phyloP scores from a whole-genome alignment of 148 eudicot species.

The Rhododendron molle region DNA sequence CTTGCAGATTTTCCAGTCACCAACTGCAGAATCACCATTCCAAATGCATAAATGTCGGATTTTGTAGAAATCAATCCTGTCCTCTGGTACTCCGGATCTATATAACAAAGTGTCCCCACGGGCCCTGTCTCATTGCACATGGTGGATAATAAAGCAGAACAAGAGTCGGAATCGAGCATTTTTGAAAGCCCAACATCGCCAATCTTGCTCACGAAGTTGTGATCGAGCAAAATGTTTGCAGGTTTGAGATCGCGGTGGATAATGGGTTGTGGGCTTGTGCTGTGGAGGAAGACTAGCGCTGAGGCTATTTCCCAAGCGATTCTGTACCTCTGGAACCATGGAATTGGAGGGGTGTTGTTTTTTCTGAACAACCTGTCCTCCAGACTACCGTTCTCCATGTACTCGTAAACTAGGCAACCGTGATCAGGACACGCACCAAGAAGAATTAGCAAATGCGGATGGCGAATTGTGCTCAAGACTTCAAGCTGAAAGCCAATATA shows the following conservation, averaged over 20 bases:
- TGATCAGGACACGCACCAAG: constrained; percentile 76
- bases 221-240: constrained; percentile 83
- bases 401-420: constrained; percentile 81
- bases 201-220: constrained; percentile 76
- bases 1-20: constrained; percentile 68
- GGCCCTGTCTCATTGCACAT: constrained; percentile 60
- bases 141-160: constrained; percentile 22
- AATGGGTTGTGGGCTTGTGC: constrained; percentile 61
- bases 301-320: constrained; percentile 91
- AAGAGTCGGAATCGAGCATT: constrained; percentile 41
- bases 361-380: constrained; percentile 59
- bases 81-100: constrained; percentile 91
- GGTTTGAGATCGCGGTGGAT: constrained; percentile 82
- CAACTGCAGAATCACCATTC: constrained; percentile 68
- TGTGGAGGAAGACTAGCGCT: constrained; percentile 80
- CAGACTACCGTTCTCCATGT: constrained; percentile 83
- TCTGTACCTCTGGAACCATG: constrained; percentile 76
- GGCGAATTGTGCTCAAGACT: constrained; percentile 64
- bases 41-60: constrained; percentile 84
- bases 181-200: constrained; percentile 88
- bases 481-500: constrained; percentile 52
- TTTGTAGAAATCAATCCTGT: constrained; percentile 52
- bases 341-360: constrained; percentile 54
- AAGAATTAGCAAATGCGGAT: constrained; percentile 79
- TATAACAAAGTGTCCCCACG: constrained; percentile 81